These are phyloP conservation scores for Ligustrum vulgare DNA, from an alignment of 257 asterid species.

Conservation along the genomic window DNA sequence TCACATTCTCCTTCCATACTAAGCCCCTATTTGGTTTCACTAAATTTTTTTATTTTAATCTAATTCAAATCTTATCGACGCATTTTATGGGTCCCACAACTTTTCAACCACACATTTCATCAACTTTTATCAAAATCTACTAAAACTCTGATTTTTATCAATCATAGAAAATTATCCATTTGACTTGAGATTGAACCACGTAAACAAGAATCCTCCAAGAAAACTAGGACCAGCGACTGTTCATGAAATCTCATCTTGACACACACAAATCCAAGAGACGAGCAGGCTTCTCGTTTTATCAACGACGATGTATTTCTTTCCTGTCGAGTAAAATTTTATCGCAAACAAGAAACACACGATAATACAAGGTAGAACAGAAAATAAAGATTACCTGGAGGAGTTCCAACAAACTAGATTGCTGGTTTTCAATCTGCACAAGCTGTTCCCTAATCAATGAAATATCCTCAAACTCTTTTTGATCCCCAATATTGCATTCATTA, in stretches of 20 bases:
- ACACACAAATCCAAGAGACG: background rate
- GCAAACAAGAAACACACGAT: background rate
- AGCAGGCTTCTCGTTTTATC: background rate
- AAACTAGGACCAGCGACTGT: background rate
- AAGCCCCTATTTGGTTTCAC: too few species aligned
- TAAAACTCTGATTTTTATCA: too few species aligned
- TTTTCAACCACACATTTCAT: too few species aligned
- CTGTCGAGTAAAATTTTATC: background rate
- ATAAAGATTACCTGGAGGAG: conserved; percentile 63
- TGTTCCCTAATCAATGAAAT: conserved; percentile 65
- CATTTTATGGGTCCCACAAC: too few species aligned
- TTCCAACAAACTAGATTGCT: conserved; percentile 73
- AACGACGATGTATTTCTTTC: background rate
- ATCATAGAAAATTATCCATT: background rate
- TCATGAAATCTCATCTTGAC: background rate
- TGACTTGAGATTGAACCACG: background rate
- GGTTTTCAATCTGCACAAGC: conserved; percentile 73
- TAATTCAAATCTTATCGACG: too few species aligned
- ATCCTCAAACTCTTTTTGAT: conserved; percentile 56
- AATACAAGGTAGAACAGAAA: background rate
- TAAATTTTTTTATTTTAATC: too few species aligned
- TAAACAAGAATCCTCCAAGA: background rate
- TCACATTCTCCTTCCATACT: background rate
- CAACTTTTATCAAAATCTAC: too few species aligned
- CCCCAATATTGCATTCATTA: conserved; percentile 24